Evolutionary conservation across 140 eudicot species (phyloP), one percentile per base, ranked within the genome.

Genomic region (Stevia rebaudiana): DNA sequence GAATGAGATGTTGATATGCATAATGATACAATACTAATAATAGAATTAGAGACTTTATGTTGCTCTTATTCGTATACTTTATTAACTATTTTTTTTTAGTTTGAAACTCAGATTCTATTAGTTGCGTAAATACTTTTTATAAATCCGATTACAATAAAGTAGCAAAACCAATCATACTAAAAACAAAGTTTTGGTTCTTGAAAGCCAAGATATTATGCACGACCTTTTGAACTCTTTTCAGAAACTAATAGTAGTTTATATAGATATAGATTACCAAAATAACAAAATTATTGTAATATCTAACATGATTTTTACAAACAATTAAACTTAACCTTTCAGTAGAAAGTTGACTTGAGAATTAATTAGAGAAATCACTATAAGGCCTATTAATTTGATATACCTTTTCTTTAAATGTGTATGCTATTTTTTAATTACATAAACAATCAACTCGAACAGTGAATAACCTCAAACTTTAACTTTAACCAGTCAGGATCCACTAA

Each of bases 391-490:
- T 18, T 19, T 19, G 13, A 52, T 10, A 52, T 10, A 4, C 17
- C 28, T 49, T 52, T 10, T 9, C 28, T 54, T 54, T n/a, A 13
- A 7, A 28, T 28, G 6, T 30, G n/a, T 28, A 56, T 56, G 42
- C 28, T 15, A 55, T 55, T 55, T 56, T 56, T 56, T 6, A n/a
- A n/a, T 56, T 8, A 56, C 63, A 47, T 47, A 56, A 56, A 30
- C 61, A 30, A 56, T 31, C 51, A 56, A 31, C 62, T n/a, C n/a
- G n/a, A n/a, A 56, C 40, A 30, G 15, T 31, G 63, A 56, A 56
- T 35, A 56, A 56, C 42, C 42, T 56, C 43, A 31, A 56, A 15
- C 63, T 56, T 56, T 56, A 56, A 56, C 63, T 56, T 56, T 56
- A 56, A 56, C 42, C 11, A 56, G 63, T 56, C 63, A 56, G 11